phyloP scores from a whole-genome alignment of 805 yeast genomes.

The Tetrapisispora phaffii region DNA sequence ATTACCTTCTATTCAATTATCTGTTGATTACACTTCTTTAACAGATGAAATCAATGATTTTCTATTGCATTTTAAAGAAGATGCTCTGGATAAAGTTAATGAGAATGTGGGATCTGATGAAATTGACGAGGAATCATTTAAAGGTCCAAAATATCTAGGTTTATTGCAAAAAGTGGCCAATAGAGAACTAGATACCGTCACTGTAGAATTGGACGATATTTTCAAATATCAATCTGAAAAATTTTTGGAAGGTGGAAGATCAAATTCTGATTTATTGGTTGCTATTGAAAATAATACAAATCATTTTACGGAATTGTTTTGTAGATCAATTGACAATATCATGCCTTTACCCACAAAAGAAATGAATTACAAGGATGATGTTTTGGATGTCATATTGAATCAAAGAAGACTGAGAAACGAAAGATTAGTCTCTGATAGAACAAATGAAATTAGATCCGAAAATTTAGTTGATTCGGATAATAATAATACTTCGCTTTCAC shows the following conservation, averaged over 20 bases:
- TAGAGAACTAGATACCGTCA: constrained; percentile 59
- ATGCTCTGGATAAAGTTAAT: constrained; percentile 16
- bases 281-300: constrained; percentile 60
- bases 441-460: constrained; percentile 46
- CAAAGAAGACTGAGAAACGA: constrained; percentile 81
- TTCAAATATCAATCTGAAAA: constrained; percentile 51
- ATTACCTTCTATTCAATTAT: constrained; percentile 57
- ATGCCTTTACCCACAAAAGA: constrained; percentile 81
- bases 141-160: constrained; percentile 65
- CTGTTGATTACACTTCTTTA: constrained; percentile 64
- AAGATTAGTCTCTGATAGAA: constrained; percentile 56
- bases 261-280: constrained; percentile 23
- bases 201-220: constrained; percentile 78
- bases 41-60: constrained; percentile 52
- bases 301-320: constrained; percentile 70
- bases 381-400: constrained; percentile 82
- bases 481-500: constrained; percentile 17
- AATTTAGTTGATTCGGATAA: constrained; percentile 22
- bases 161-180: constrained; percentile 74
- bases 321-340: constrained; percentile 62
- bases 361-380: constrained; percentile 74
- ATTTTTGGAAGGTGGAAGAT: constrained; percentile 17
- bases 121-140: constrained; percentile 26
- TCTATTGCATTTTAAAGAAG: constrained; percentile 50
- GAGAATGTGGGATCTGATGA: constrained; percentile 21